Evolutionary conservation across 2,329 filamentous ascomycete genomes (phyloP), one percentile per base, ranked within the genome.

Genomic region (Penicillium verrucosum): DNA sequence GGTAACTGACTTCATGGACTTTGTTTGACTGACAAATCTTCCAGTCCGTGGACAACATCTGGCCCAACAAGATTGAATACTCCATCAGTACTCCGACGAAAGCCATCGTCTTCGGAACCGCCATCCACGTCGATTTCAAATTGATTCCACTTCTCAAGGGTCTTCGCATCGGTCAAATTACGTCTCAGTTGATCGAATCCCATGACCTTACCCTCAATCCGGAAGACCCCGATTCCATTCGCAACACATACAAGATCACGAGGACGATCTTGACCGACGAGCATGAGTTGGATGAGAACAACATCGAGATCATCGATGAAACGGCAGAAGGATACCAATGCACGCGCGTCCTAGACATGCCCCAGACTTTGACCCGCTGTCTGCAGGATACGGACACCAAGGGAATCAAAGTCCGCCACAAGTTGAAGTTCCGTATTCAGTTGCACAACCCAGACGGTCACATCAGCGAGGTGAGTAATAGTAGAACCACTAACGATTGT

Each of bases 61-160:
- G 94, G 94, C 89, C 92, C 6, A 94, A 96, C 78, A 99, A 99
- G 80, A 85, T 97, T 66, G 90, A 96, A 72, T 99, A 99, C 77
- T 93, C 91, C 30, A 92, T 99, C 61, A 86, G 90, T 56, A 90
- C 96, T 11, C 93, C 94, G 0, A 92, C 91, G 68, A 97, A 97
- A 77, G 94, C 94, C 2, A 88, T 96, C 52, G 89, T 96, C 18
- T 96, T 97, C 67, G 94, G 94, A 48, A 95, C 90, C n/a, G 82
- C 83, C 23, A 86, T 97, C 47, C 85, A 87, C 1, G 82, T 96
- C 58, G 87, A 96, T 65, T 93, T 97, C 78, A 86, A 89, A 60
- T 86, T 97, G 60, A 90, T 92, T 1, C 92, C 93, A 0, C 79
- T 97, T 2, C 80, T 96, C 50, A 97, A 99, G 74, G 93, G 92